Conservation (phyloP, 2,329 filamentous ascomycete species). For the Pleurostoma richardsiae region DNA sequence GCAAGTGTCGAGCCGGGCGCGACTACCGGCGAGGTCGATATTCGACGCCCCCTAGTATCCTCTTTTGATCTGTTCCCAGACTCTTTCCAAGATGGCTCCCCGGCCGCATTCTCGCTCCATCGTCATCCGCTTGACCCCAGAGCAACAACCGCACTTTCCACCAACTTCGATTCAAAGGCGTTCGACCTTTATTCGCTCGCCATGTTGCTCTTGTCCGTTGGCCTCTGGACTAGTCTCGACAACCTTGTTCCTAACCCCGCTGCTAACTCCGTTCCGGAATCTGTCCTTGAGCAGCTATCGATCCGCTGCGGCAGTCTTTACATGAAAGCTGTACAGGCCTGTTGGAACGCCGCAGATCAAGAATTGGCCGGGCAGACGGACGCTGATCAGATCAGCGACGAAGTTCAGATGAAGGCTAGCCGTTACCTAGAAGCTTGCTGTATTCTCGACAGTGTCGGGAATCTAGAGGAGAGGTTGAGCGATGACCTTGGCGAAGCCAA, state of each 20-base stretch:
- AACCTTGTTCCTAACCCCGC: conserved; percentile 39
- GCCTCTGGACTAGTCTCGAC: conserved; percentile 67
- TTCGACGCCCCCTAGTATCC: conserved; percentile 64
- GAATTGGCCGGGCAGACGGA: conserved; percentile 41
- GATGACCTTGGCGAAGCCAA: conserved; percentile 34
- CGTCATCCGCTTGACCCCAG: conserved; percentile 63
- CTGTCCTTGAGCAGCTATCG: conserved; percentile 57
- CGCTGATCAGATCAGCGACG: conserved; percentile 46
- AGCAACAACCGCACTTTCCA: conserved; percentile 38
- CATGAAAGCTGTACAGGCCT: conserved; percentile 68
- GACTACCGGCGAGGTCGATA: conserved; percentile 47
- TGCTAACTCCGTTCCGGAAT: conserved; percentile 51
- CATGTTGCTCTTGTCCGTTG: conserved; percentile 68
- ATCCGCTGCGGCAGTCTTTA: conserved; percentile 70
- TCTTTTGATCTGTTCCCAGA: conserved; percentile 70
- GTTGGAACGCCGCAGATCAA: conserved; percentile 65
- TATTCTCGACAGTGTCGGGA: conserved; percentile 54
- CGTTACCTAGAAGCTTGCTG: conserved; percentile 58
- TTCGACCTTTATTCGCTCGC: conserved; percentile 70
- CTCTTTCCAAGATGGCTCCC: conserved; percentile 24
- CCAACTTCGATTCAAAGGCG: conserved; percentile 49
- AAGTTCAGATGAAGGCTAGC: conserved; percentile 48
- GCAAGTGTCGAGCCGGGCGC: conserved; percentile 33
- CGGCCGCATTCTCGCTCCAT: conserved; percentile 40
- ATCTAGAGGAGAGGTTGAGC: conserved; percentile 47